Evolutionary conservation across 202 grass and related monocot genomes (phyloP).

Genomic region (Cymbopogon flexuosus): DNA sequence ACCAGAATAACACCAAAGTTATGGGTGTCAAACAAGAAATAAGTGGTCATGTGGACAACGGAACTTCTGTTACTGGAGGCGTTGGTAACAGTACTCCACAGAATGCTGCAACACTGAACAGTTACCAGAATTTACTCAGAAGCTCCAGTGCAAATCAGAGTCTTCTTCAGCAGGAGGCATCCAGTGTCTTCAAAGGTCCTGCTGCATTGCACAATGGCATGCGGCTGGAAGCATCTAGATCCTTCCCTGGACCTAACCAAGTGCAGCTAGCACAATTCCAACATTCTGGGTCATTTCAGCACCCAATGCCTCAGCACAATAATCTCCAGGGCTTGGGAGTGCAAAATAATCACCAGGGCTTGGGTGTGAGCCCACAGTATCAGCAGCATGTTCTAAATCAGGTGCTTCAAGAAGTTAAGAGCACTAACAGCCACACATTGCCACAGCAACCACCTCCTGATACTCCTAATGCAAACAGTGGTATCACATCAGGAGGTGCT

Average conservation of each 20-base stretch:
- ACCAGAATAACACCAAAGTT: slow-evolving; percentile 45
- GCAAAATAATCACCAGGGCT: slow-evolving; percentile 41
- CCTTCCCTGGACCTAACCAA: slow-evolving; percentile 34
- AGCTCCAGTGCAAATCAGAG: slow-evolving; percentile 46
- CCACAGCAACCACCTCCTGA: slow-evolving; percentile 18
- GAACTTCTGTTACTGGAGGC: slow-evolving; percentile 15
- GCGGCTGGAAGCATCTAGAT: slow-evolving; percentile 40
- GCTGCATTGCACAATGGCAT: slow-evolving; percentile 34
- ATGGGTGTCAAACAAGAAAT: slow-evolving; percentile 49
- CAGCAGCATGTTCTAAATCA: slow-evolving; percentile 83
- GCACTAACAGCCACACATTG: slow-evolving; percentile 32
- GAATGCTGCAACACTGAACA: slow-evolving; percentile 48
- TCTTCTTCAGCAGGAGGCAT: slow-evolving; percentile 59
- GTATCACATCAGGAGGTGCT: slow-evolving; percentile 24
- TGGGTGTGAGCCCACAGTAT: slow-evolving; percentile 44
- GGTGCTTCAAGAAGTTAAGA: slow-evolving; percentile 69
- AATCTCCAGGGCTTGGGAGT: slow-evolving; percentile 37
- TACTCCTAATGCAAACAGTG: slow-evolving; percentile 28
- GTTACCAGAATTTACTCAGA: slow-evolving; percentile 68
- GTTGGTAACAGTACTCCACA: slow-evolving; percentile 32
- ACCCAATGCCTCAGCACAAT: slow-evolving; percentile 41
- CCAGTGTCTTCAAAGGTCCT: slow-evolving; percentile 48
- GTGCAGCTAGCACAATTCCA: slow-evolving; percentile 46
- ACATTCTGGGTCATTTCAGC: slow-evolving; percentile 31
- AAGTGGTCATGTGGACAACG: slow-evolving; percentile 30